A percentile compares a stretch with the other conserved stretches of the same genome.
Conservation (phyloP, 1,284 basidiomycete genomes). For the Ganoderma lucidum region DNA sequence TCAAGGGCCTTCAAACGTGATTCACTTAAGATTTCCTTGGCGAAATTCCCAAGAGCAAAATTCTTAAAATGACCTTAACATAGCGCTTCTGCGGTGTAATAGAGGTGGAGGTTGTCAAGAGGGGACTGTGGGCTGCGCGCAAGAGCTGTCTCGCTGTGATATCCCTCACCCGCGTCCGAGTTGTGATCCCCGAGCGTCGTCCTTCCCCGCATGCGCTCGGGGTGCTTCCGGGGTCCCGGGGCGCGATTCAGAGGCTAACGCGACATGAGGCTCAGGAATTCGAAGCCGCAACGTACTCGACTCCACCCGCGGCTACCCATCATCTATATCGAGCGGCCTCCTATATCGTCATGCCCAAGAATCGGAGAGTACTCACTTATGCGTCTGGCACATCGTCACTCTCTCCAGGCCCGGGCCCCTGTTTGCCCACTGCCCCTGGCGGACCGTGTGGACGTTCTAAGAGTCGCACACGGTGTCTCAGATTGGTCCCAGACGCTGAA, state of each 20-base stretch:
- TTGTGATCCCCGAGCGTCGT: constrained; percentile 10
- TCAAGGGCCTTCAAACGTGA: no score
- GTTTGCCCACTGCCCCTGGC: neutral
- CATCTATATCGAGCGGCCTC: neutral
- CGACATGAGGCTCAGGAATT: constrained; percentile 19
- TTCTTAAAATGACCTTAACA: no score
- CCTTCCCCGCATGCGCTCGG: neutral
- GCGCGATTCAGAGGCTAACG: constrained; percentile 27
- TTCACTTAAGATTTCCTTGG: no score
- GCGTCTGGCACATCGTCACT: neutral
- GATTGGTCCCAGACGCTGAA: neutral
- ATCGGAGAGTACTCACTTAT: neutral
- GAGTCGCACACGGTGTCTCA: neutral
- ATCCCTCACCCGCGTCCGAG: constrained; percentile 9
- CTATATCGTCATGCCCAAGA: neutral
- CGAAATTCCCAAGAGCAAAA: no score
- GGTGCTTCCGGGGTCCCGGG: constrained; percentile 27
- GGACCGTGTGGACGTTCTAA: neutral
- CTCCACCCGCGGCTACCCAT: constrained; percentile 15
- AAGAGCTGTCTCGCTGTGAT: constrained; percentile 2
- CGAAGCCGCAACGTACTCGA: constrained; percentile 18
- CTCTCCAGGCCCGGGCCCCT: neutral
- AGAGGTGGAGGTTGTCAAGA: constrained; percentile 5
- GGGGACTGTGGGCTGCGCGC: constrained; percentile 5
- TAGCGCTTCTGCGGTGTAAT: neutral